Evolutionary conservation across 306 rosid species (phyloP).

Genomic region (Cucurbita maxima): DNA sequence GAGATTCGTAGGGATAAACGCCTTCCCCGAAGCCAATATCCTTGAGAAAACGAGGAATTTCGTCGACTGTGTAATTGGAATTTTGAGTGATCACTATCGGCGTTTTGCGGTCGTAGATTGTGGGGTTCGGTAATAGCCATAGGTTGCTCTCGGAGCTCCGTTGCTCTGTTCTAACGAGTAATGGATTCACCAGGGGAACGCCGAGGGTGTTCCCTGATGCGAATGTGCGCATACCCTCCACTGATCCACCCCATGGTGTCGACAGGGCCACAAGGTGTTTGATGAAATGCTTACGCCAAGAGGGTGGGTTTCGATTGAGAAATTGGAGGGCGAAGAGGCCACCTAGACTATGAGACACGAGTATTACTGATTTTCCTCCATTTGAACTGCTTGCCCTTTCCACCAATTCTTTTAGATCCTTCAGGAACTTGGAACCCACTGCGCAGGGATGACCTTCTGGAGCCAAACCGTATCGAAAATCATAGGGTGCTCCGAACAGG

Average conservation of each 20-base stretch:
- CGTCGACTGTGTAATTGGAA: constrained; percentile 34
- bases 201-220: constrained; percentile 74
- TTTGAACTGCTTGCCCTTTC: constrained; percentile 57
- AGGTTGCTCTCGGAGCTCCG: constrained; percentile 78
- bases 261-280: constrained; percentile 65
- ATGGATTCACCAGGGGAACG: constrained; percentile 67
- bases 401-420: constrained; percentile 52
- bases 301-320: constrained; percentile 37
- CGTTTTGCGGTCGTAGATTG: constrained; percentile 20
- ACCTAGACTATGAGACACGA: constrained; percentile 76
- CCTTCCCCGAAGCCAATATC: constrained; percentile 63
- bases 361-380: constrained; percentile 56
- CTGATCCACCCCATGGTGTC: constrained; percentile 82
- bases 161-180: constrained; percentile 55
- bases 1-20: constrained; percentile 37
- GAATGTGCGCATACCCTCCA: constrained; percentile 57
- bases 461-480: constrained; percentile 81
- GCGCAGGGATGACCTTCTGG: constrained; percentile 46
- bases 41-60: constrained; percentile 40
- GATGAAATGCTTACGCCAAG: constrained; percentile 53
- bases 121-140: constrained; percentile 78
- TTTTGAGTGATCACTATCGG: constrained; percentile 35
- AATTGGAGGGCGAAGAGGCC: constrained; percentile 57
- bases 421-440: constrained; percentile 61
- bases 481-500: constrained; percentile 85